These are phyloP conservation scores for Fusarium musae DNA, from an alignment of 2,329 filamentous ascomycete species.

Conservation along the genomic window DNA sequence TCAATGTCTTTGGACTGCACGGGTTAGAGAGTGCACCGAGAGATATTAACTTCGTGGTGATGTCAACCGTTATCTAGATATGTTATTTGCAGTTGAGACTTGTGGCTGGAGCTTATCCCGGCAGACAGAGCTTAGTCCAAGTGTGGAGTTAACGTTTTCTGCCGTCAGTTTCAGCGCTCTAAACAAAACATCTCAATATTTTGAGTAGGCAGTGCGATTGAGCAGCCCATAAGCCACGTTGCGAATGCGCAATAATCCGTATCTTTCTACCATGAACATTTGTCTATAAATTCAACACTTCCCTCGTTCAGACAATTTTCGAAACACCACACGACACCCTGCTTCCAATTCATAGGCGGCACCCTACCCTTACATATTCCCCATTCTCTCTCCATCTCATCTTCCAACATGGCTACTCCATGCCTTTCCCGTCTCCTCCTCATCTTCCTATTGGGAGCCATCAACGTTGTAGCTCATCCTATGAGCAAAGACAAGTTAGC, in stretches of 20 bases:
- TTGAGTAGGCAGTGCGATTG: accelerated
- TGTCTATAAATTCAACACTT: background rate
- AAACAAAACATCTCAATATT: background rate
- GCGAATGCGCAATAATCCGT: accelerated
- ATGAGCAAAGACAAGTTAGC: background rate
- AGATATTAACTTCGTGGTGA: accelerated
- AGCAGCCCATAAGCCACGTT: background rate
- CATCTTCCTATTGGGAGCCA: background rate
- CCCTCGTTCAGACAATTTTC: background rate
- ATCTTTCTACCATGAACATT: too few species aligned
- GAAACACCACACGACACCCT: background rate
- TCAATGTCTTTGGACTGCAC: accelerated
- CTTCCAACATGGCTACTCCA: background rate
- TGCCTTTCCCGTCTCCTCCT: background rate
- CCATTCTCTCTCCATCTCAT: accelerated
- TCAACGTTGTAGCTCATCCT: background rate
- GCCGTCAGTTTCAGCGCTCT: too few species aligned
- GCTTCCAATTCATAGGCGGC: background rate
- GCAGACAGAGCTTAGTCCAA: too few species aligned
- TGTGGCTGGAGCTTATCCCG: too few species aligned
- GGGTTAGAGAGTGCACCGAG: accelerated
- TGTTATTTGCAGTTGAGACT: too few species aligned
- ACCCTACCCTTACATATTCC: background rate
- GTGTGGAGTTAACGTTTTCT: background rate
- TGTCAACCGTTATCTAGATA: background rate